These are phyloP conservation scores for Heliamphora pulchella DNA, from an alignment of 179 eudicot species.

Conservation along the genomic window DNA sequence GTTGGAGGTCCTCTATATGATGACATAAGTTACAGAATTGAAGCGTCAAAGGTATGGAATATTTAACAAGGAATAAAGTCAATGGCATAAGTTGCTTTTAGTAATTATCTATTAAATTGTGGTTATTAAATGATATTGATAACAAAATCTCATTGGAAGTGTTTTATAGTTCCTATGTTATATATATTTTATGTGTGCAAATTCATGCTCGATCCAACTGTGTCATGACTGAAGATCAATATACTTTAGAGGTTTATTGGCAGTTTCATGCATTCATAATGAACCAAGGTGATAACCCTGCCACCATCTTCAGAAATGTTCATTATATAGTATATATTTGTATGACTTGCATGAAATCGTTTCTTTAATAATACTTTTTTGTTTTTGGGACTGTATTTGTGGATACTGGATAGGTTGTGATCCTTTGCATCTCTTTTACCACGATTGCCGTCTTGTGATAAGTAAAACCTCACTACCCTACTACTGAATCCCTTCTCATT, in stretches of 20 bases:
- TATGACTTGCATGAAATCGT: neutral
- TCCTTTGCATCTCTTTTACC: neutral
- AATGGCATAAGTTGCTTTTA: neutral
- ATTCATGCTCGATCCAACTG: neutral
- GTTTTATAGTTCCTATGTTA: neutral
- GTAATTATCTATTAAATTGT: neutral
- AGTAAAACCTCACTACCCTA: neutral
- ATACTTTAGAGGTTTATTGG: neutral
- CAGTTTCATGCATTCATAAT: neutral
- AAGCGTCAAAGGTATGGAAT: constrained; percentile 76
- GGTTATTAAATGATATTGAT: neutral
- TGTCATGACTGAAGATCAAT: neutral
- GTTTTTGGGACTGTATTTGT: neutral
- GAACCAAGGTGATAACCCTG: neutral
- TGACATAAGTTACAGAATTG: constrained; percentile 64
- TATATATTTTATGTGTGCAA: neutral
- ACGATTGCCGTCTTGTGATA: neutral
- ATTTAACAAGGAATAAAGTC: neutral
- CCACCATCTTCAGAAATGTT: neutral
- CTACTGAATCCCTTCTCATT: neutral
- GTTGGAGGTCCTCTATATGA: constrained; percentile 88
- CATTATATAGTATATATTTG: neutral
- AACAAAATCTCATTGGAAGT: neutral
- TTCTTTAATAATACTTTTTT: neutral
- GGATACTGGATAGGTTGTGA: neutral